These are phyloP conservation scores for Leishmania turanica DNA, from an alignment of 208 protist species.

Conservation along the genomic window DNA sequence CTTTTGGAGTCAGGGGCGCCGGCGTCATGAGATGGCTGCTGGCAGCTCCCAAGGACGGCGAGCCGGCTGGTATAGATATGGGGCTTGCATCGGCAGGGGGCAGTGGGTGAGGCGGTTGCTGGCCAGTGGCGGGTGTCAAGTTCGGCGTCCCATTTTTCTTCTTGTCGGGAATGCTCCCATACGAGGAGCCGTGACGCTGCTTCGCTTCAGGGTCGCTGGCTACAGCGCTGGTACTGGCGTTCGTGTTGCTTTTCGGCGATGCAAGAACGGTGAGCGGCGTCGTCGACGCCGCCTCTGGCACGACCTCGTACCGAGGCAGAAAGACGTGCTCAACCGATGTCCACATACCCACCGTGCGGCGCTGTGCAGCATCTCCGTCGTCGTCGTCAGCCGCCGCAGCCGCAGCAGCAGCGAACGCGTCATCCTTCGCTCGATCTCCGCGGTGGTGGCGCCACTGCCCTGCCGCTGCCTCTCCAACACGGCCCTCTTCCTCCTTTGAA, in stretches of 20 bases:
- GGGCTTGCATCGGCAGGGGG: neutral
- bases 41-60: neutral
- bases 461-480: neutral
- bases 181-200: neutral
- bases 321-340: constrained; percentile 63
- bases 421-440: neutral
- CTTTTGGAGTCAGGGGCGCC: neutral
- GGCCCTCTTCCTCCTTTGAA: neutral
- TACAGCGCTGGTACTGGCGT: neutral
- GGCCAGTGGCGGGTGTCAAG: neutral
- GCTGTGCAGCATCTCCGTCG: constrained; percentile 2
- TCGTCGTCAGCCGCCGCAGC: constrained; percentile 20
- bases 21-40: neutral
- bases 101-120: neutral
- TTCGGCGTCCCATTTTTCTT: neutral
- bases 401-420: neutral
- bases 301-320: constrained; percentile 56
- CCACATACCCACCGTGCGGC: constrained; percentile 40
- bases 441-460: neutral
- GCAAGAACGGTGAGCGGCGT: constrained; percentile 17
- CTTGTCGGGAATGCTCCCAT: neutral
- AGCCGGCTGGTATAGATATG: neutral
- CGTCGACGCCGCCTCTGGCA: constrained; percentile 21
- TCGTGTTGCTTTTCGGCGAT: constrained; percentile 14
- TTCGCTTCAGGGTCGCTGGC: neutral